A percentile compares a stretch with the other conserved stretches of the same genome.
Conservation (phyloP, 768 basidiomycete species). For the Mycena alexandri region DNA sequence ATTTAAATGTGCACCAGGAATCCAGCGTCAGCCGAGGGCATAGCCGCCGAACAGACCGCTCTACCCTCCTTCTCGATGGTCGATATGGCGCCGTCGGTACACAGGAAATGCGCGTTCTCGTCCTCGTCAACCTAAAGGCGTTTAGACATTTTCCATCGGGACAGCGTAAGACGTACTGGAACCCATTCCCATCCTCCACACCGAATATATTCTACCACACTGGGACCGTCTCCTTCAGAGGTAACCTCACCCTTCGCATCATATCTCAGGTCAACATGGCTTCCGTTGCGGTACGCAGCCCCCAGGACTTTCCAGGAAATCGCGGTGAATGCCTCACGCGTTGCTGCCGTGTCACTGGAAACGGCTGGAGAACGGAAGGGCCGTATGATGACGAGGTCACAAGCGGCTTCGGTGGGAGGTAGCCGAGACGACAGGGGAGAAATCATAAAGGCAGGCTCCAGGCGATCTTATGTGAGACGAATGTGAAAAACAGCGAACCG, state of each 20-base stretch:
- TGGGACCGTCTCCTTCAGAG: conserved; percentile 58
- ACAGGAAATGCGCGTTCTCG: conserved; percentile 75
- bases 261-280: conserved; percentile 76
- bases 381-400: conserved; percentile 84
- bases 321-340: conserved; percentile 63
- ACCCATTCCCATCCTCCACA: conserved; percentile 89
- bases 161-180: conserved; percentile 65
- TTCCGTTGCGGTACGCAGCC: conserved; percentile 84
- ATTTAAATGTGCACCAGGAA: conserved; percentile 64
- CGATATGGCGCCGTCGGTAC: conserved; percentile 82
- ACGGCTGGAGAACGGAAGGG: conserved; percentile 73
- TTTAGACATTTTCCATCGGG: conserved; percentile 7
- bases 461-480: conserved; percentile 66
- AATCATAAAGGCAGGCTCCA: conserved; percentile 88
- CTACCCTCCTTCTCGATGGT: conserved; percentile 72
- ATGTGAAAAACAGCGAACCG: conserved; percentile 69
- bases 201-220: conserved; percentile 83
- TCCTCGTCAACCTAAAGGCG: conserved; percentile 67
- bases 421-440: conserved; percentile 68
- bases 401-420: conserved; percentile 60
- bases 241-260: conserved; percentile 55
- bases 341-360: conserved; percentile 53
- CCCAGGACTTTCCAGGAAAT: conserved; percentile 67
- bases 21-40: conserved; percentile 49
- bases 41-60: conserved; percentile 62